Conservation (phyloP, 1,139 yeast genomes). For the Neolecta irregularis region DNA sequence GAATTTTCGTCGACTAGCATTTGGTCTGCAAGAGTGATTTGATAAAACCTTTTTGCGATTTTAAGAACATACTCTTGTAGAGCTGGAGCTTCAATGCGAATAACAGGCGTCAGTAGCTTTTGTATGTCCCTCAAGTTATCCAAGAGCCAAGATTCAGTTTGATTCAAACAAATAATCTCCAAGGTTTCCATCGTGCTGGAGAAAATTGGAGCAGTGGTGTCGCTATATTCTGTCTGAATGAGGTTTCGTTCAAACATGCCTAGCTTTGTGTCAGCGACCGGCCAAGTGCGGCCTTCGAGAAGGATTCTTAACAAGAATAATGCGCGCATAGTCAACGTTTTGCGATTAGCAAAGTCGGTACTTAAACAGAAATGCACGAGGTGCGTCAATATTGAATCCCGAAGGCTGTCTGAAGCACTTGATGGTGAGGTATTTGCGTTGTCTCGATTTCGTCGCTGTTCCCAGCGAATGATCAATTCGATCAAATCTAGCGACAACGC, state of each 20-base stretch:
- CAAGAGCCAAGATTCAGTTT: constrained; percentile 59
- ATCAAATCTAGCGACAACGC: constrained; percentile 78
- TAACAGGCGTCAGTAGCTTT: constrained; percentile 61
- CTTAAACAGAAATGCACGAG: constrained; percentile 77
- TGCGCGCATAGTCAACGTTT: constrained; percentile 68
- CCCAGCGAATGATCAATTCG: constrained; percentile 78
- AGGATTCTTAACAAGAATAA: constrained; percentile 58
- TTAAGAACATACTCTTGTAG: constrained; percentile 37
- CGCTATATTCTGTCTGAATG: constrained; percentile 58
- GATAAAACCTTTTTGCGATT: constrained; percentile 50
- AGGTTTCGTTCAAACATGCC: constrained; percentile 76
- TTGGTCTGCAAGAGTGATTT: constrained; percentile 34
- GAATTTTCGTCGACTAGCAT: constrained; percentile 31
- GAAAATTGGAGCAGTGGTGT: constrained; percentile 53
- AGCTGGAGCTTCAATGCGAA: constrained; percentile 45
- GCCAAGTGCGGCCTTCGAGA: constrained; percentile 62
- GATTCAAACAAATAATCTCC: constrained; percentile 70
- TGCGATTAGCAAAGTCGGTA: constrained; percentile 72
- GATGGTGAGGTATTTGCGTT: neutral
- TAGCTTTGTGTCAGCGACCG: constrained; percentile 70
- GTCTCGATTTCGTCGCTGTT: constrained; percentile 23
- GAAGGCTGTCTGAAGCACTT: constrained; percentile 27
- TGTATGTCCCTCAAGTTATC: constrained; percentile 54
- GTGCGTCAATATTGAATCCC: constrained; percentile 87
- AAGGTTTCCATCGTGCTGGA: constrained; percentile 83